Base-by-base conservation (phyloP, 306 rosid genomes). In the Canavalia gladiata region DNA sequence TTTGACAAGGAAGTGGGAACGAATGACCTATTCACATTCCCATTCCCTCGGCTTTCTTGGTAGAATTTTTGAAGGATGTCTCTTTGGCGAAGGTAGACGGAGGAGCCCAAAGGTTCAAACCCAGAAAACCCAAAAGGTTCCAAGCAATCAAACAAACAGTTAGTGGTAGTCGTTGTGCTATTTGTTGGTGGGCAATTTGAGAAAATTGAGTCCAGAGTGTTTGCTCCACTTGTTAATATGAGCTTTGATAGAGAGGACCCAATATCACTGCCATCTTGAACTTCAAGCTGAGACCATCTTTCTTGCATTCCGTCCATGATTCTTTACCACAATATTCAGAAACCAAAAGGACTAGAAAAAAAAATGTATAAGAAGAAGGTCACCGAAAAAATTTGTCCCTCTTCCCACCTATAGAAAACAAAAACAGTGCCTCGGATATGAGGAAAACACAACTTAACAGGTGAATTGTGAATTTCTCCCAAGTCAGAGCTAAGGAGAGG, bases 141-240 rank as follows among this genome's bases (percentile, higher is more conserved):
- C 1, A 81, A 29, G 8, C 84, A 83, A 35, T 84, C 89, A 2
- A 77, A 77, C 79, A 78, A 69, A 42, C 86, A 49, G 67, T 66
- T 62, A 28, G 34, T 72, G 1, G 76, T 57, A 1, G 76, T 2
- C 10, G 35, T 69, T 10, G 35, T 69, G 10, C 72, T 4, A 4
- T 67, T 56, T 29, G 89, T 47, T 33, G 80, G 86, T 0, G 78
- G 64, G 64, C 82, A 85, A 62, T 75, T 82, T 0, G 94, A 92
- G 90, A 96, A 96, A 80, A 96, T 96, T 2, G 99, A 90, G 85
- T 96, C 99, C 10, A 96, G 73, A 9, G 99, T 90, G 88, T 87
- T 96, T 13, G 91, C 82, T 6, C 90, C 88, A 8, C 94, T 84
- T 28, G 92, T 83, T 51, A 93, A 34, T 55, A 93, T 88, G 54